Percentiles rank a stretch among this genome's conserved stretches.
Conservation (phyloP, 345 rosid species). For the Salix koriyanagi region DNA sequence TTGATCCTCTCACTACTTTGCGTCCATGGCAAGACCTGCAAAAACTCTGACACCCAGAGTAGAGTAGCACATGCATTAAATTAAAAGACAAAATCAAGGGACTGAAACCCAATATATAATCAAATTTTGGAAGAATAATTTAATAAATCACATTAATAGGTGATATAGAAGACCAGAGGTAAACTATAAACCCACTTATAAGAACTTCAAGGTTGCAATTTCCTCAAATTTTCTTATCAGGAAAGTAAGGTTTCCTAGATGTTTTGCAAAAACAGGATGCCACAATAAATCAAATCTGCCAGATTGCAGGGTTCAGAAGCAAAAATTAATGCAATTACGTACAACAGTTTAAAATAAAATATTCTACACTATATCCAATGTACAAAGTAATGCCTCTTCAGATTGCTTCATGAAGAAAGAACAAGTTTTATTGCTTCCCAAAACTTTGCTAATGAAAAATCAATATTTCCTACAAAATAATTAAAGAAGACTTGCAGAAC, state of each 20-base stretch:
- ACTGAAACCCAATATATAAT: neutral
- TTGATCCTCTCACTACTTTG: conserved; percentile 69
- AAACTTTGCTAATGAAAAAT: neutral
- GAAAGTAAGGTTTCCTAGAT: no score
- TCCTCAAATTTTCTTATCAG: no score
- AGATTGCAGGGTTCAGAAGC: neutral
- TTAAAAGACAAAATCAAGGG: neutral
- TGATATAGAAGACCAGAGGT: no score
- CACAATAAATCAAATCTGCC: neutral
- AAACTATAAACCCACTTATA: no score
- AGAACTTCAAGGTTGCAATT: no score
- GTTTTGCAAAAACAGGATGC: neutral
- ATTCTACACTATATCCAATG: neutral
- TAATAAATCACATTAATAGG: neutral
- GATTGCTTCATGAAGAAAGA: neutral
- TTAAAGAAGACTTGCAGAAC: neutral
- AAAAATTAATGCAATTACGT: neutral
- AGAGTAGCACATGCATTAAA: neutral
- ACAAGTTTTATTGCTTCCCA: neutral
- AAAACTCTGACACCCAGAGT: conserved; percentile 50
- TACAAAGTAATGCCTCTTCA: neutral
- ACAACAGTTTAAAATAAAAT: neutral
- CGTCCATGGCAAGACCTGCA: conserved; percentile 91
- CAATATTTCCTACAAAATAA: neutral
- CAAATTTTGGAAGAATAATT: neutral